phyloP scores from a whole-genome alignment of 2,329 filamentous ascomycete species.

The Calonectria ilicicola region DNA sequence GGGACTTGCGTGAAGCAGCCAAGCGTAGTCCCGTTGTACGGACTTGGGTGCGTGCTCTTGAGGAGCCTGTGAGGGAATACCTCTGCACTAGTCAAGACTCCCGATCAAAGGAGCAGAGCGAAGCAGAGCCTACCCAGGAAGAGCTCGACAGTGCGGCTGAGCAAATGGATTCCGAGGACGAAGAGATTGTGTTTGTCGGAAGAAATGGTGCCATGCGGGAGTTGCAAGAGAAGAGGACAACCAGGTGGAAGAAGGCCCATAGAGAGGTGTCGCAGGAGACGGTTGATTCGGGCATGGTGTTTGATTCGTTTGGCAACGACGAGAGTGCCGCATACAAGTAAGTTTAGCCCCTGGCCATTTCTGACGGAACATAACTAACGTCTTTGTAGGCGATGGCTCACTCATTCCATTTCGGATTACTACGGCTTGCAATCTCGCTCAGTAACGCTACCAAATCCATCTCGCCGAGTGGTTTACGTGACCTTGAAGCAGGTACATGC shows the following conservation, averaged over 20 bases:
- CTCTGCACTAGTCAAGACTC: constrained; percentile 68
- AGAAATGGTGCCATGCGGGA: constrained; percentile 70
- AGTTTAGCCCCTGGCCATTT: constrained; percentile 47
- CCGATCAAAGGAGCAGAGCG: constrained; percentile 26
- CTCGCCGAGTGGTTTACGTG: constrained; percentile 85
- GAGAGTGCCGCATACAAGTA: constrained; percentile 85
- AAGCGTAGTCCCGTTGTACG: constrained; percentile 86
- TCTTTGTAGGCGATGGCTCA: constrained; percentile 82
- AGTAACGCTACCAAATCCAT: constrained; percentile 77
- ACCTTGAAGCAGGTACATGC: constrained; percentile 69
- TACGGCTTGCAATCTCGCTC: constrained; percentile 91
- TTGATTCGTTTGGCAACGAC: constrained; percentile 83
- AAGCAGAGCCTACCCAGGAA: constrained; percentile 31
- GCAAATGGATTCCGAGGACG: constrained; percentile 69
- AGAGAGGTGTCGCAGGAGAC: constrained; percentile 70
- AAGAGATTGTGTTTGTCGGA: constrained; percentile 93
- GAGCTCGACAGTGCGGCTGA: constrained; percentile 47
- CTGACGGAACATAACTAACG: constrained; percentile 14
- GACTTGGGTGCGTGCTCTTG: constrained; percentile 83
- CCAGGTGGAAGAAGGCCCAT: constrained; percentile 61
- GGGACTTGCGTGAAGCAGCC: constrained; percentile 82
- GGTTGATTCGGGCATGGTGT: constrained; percentile 74
- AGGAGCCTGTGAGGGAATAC: constrained; percentile 85
- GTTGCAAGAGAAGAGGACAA: constrained; percentile 48
- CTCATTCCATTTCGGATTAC: constrained; percentile 91